Evolutionary conservation across 768 basidiomycete genomes (phyloP), one percentile per base, ranked within the genome.

Genomic region (Termitomyces sp.): DNA sequence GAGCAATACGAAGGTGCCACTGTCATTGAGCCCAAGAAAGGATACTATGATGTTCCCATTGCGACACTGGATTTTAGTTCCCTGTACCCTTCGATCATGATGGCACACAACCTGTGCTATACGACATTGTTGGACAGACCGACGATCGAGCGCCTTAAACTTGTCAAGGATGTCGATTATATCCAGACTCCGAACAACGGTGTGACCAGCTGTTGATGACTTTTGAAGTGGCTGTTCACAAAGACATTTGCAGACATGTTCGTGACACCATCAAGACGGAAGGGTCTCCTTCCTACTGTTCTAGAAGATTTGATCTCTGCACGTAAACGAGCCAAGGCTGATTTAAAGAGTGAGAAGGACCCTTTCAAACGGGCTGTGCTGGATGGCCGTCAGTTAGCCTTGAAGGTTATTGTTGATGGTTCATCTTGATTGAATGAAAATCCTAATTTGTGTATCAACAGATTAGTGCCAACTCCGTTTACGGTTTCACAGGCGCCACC

Each of bases 1-100:
- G 97, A 98, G 59, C 94, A 97, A 68, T 99, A 99, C 64, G 97
- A 98, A 76, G 97, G 97, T 62, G 97, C 97, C 4, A 99, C 95
- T 12, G 97, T 99, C 66, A 98, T 99, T 64, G 97, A 99, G 68
- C 97, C 97, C 4, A 87, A 83, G 71, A 94, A 88, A 68, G 97
- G 96, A 0, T 99, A 94, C 72, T 99, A 98, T 69, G 93, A 97
- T 68, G 84, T 87, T 0, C 97, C 97, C 2, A 98, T 99, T 66
- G 95, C 97, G 13, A 98, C 97, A 0, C 84, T 99, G 47, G 97
- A 99, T 82, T 99, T 99, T 76, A 95, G 93, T 58, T 98, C 95
- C 2, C 81, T 99, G 60, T 99, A 99, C 72, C 97, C 97, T 4
- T 98, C 97, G 0, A 98, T 99, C 74, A 99, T 99, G 97, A 98